Evolutionary conservation across 768 basidiomycete species (phyloP), one percentile per base, ranked within the genome.

Genomic region (Mycena maculata): DNA sequence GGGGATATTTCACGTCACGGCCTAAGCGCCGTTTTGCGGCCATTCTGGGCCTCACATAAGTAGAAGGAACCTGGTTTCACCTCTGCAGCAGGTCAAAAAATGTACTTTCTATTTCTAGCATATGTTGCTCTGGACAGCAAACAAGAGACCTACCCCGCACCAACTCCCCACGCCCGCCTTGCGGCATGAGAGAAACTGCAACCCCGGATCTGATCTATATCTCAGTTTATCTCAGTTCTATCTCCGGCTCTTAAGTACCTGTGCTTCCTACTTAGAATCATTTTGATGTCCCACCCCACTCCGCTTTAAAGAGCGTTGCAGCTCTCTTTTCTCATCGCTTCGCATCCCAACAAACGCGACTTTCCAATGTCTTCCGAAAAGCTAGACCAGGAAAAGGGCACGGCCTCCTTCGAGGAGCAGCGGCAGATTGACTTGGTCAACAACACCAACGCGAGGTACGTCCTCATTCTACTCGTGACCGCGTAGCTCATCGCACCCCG

Each of bases 391-490:
- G 60, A 65, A 66, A 70, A 62, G 55, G 9, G 9, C 22, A 4
- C 41, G 3, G 30, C 30, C 36, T 60, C 47, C 25, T 38, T 39
- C 36, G 33, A 60, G 47, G 58, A 49, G 47, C 33, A 60, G 27
- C 15, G 47, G 47, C 54, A 73, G 23, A 57, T 77, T 20, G 79
- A 81, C 65, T 71, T 84, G 30, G 71, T 76, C 20, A 81, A 82
- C 70, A 83, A 83, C 72, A 76, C 80, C 8, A 82, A 83, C 74
- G 82, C 84, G 36, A 79, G 71, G 84, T 82, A 49, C 18, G 60
- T 23, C 28, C 22, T 16, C 33, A 7, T 2, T 47, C 18, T 27
- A 36, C n/a, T 44, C 25, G 49, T 62, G 60, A 39, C 23, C 47
- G 58, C 33, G 33, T 38, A 8, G 18, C 48, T 60, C 27, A 36